Evolutionary conservation across 2,329 filamentous ascomycete genomes (phyloP).

Genomic region (Aureobasidium uvarum): DNA sequence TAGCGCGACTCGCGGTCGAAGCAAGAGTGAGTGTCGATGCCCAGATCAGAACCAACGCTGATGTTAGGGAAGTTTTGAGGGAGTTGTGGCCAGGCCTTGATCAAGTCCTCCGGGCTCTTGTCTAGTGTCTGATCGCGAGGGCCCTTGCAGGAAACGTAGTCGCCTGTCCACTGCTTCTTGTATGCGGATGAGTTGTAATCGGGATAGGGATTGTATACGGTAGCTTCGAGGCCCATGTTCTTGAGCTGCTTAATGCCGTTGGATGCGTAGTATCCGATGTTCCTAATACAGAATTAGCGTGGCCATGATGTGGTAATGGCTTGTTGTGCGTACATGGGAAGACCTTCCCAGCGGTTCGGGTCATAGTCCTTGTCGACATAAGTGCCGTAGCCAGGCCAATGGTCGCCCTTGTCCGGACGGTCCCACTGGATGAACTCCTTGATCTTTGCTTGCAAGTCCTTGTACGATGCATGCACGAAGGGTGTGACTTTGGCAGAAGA

Average conservation of each 20-base stretch:
- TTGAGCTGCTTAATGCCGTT: slow-evolving; percentile 35
- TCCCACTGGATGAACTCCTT: slow-evolving; percentile 46
- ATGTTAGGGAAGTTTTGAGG: slow-evolving; percentile 60
- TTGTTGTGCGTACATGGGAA: slow-evolving; percentile 31
- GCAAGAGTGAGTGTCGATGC: slow-evolving; percentile 64
- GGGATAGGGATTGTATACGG: slow-evolving; percentile 69
- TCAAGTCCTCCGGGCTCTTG: slow-evolving; percentile 58
- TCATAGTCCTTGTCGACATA: slow-evolving; percentile 47
- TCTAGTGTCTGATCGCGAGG: slow-evolving; percentile 55
- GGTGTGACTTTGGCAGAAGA: slow-evolving; percentile 19
- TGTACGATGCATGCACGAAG: slow-evolving; percentile 26
- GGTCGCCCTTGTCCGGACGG: slow-evolving; percentile 39
- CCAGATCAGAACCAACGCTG: slow-evolving; percentile 60
- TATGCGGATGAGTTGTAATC: slow-evolving; percentile 64
- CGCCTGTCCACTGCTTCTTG: slow-evolving; percentile 56
- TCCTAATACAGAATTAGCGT: slow-evolving; percentile 30
- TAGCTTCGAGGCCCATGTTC: slow-evolving; percentile 42
- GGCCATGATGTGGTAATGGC: slow-evolving; percentile 34
- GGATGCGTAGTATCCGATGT: slow-evolving; percentile 43
- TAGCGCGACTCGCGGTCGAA: slow-evolving; percentile 59
- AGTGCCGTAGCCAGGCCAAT: slow-evolving; percentile 48
- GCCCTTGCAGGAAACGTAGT: slow-evolving; percentile 64
- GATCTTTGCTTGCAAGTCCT: slow-evolving; percentile 38
- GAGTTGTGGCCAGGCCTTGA: slow-evolving; percentile 60
- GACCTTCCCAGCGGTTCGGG: slow-evolving; percentile 51